Evolutionary conservation across 176 grass and related monocot genomes (phyloP).

Genomic region (Phoenix roebelenii): DNA sequence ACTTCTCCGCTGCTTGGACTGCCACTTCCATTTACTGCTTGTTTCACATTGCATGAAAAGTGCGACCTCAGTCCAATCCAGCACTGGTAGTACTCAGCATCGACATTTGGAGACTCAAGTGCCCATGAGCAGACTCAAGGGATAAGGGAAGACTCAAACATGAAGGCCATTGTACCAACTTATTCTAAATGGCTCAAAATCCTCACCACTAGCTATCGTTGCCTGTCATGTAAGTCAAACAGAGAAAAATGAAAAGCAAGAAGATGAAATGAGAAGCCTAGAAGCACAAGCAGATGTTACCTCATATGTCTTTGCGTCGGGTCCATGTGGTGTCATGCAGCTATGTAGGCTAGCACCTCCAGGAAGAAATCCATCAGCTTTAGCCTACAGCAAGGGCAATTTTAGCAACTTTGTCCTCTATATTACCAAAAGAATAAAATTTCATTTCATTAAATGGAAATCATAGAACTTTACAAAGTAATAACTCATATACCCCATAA

Average conservation of each 20-base stretch:
- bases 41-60: slow-evolving; percentile 24
- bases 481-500: slow-evolving; percentile 70
- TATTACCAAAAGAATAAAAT: no score
- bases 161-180: slow-evolving; percentile 59
- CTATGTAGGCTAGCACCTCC: slow-evolving; percentile 86
- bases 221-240: slow-evolving; percentile 23
- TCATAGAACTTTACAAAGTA: neutral
- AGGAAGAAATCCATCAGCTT: slow-evolving; percentile 81
- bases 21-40: neutral
- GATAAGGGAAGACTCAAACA: slow-evolving; percentile 81
- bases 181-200: slow-evolving; percentile 42
- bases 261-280: neutral
- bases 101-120: slow-evolving; percentile 44
- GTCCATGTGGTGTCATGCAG: slow-evolving; percentile 94
- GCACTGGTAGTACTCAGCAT: slow-evolving; percentile 76
- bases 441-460: neutral
- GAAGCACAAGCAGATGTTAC: slow-evolving; percentile 12
- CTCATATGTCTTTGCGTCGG: slow-evolving; percentile 85
- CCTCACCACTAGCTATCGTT: slow-evolving; percentile 27
- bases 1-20: neutral
- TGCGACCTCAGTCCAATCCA: slow-evolving; percentile 81
- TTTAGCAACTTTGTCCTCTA: no score
- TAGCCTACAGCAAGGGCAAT: slow-evolving; percentile 35
- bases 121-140: slow-evolving; percentile 73
- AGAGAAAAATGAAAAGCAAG: neutral